Evolutionary conservation across 495 filamentous ascomycete genomes (phyloP), one percentile per base, ranked within the genome.

Genomic region (Daldinia loculata): DNA sequence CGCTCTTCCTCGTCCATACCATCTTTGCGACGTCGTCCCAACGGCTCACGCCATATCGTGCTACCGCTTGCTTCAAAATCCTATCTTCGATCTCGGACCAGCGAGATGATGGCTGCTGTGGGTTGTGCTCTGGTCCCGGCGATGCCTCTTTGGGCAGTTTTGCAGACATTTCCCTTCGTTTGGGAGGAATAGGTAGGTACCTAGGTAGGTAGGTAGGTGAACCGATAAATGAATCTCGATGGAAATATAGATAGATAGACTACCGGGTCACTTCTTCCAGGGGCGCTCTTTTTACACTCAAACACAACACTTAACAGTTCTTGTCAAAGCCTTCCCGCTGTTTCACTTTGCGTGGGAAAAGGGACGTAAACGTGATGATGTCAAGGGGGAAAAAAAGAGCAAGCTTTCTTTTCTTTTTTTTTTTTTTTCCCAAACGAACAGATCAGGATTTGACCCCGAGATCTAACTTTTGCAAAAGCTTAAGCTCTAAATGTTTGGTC

Each of bases 71-170:
- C 65, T 61, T 72, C n/a, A 72, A 14, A 14, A 72, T 72, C 2
- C 55, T 51, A 8, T 72, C 70, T 38, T 72, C 70, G 48, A 69
- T 66, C 43, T 72, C 65, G 24, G 70, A 72, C 70, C 70, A 72
- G 15, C 27, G 55, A 24, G 41, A 0, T 3, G 41, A 1, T 9
- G 38, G 14, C 15, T 26, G 17, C 30, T n/a, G 30, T 1, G 48
- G 19, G 26, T 8, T 17, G 9, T 11, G 27, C 8, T 12, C 15
- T 17, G 27, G 30, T 8, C 17, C 15, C 0, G 45, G 15, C 12
- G 45, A 41, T 24, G 27, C 32, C 8, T 43, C 22, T 27, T 17
- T 3, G 17, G 30, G 15, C 6, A 14, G 27, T 8, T 34, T 65
- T 26, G 48, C 24, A 8, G 59, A 53, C 60, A 63, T 63, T 17